Evolutionary conservation across 306 rosid species (phyloP).

Genomic region (Inga oerstediana): DNA sequence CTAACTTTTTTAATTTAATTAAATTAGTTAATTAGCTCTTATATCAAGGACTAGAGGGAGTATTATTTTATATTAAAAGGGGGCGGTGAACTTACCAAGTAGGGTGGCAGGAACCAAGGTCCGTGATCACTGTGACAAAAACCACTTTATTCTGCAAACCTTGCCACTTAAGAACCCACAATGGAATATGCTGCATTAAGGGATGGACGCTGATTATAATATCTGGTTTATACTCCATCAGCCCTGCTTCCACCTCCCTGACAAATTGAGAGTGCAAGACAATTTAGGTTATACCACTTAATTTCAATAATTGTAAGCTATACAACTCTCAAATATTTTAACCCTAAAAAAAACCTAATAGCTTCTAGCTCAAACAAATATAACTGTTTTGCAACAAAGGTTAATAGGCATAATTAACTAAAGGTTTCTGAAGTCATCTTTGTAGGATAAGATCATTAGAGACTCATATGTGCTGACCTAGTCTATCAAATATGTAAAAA

Average conservation of each 20-base stretch:
- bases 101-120: constrained; percentile 87
- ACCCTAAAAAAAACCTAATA: background rate
- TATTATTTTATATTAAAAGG: background rate
- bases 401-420: constrained; percentile 21
- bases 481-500: background rate
- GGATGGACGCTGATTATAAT: constrained; percentile 98
- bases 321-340: background rate
- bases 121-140: constrained; percentile 91
- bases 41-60: too few relatives aligned
- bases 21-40: too few relatives aligned
- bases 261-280: constrained; percentile 26
- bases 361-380: constrained; percentile 11
- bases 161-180: constrained; percentile 99
- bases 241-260: constrained; percentile 97
- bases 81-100: constrained; percentile 66
- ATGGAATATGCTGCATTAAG: constrained; percentile 96
- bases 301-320: background rate
- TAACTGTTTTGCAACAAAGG: constrained; percentile 7
- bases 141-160: constrained; percentile 87
- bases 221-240: constrained; percentile 94
- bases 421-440: constrained; percentile 37
- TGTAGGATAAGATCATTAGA: constrained; percentile 8
- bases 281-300: constrained; percentile 33
- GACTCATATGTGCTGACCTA: background rate
- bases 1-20: too few relatives aligned